Conservation (phyloP, 164 flowering plant species). For the Cinnamomum chago region DNA sequence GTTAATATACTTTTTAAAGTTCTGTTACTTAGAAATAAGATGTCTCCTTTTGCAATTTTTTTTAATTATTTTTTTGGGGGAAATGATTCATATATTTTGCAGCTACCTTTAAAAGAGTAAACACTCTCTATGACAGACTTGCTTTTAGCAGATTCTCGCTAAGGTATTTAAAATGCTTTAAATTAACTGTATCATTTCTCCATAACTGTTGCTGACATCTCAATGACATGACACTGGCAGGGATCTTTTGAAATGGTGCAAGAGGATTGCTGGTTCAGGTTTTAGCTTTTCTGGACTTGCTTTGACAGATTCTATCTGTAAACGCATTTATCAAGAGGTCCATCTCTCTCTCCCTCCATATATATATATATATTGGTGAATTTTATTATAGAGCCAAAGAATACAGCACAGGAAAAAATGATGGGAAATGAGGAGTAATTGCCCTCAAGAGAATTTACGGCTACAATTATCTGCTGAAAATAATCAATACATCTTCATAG, state of each 20-base stretch:
- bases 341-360: neutral
- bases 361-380: too few species aligned
- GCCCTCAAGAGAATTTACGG: too few species aligned
- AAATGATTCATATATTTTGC: slow-evolving; percentile 9
- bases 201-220: neutral
- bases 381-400: neutral
- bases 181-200: neutral
- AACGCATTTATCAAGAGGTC: slow-evolving; percentile 73
- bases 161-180: slow-evolving; percentile 39
- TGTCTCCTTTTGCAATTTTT: neutral
- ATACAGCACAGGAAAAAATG: neutral
- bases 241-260: slow-evolving; percentile 93
- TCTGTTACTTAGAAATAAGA: too few species aligned
- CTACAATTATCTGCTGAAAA: too few species aligned
- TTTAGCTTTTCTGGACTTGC: slow-evolving; percentile 28
- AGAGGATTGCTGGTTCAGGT: slow-evolving; percentile 54
- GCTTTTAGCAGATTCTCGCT: slow-evolving; percentile 53
- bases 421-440: too few species aligned
- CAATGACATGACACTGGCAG: slow-evolving; percentile 30
- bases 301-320: slow-evolving; percentile 37
- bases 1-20: neutral
- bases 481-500: too few species aligned
- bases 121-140: slow-evolving; percentile 20
- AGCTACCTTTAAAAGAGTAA: slow-evolving; percentile 65
- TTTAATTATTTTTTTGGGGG: neutral